phyloP scores from a whole-genome alignment of 202 grass and related monocot species.

The Miscanthus sacchariflorus region DNA sequence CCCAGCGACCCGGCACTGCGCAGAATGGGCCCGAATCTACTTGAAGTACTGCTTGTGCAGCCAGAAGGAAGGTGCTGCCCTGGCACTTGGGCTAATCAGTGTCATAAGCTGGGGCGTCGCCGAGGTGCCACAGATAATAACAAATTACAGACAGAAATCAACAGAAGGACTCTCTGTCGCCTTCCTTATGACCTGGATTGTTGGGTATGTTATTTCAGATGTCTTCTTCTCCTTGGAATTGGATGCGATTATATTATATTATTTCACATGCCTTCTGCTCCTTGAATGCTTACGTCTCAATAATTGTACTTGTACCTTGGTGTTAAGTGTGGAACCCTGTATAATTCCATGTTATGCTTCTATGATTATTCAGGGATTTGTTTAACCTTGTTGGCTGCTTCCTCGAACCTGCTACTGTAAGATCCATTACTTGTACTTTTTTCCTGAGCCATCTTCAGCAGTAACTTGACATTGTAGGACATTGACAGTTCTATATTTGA shows the following conservation, averaged over 20 bases:
- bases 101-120: conserved; percentile 87
- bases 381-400: conserved; percentile 93
- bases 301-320: background rate
- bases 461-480: conserved; percentile 8
- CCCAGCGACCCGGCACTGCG: conserved; percentile 49
- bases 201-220: conserved; percentile 67
- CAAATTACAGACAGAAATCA: conserved; percentile 84
- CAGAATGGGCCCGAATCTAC: conserved; percentile 74
- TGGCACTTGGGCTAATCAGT: conserved; percentile 74
- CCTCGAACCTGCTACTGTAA: conserved; percentile 95
- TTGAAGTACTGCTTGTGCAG: conserved; percentile 84
- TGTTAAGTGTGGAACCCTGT: background rate
- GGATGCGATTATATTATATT: background rate
- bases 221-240: background rate
- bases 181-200: conserved; percentile 92
- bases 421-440: conserved; percentile 33
- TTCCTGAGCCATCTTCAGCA: background rate
- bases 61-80: conserved; percentile 62
- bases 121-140: conserved; percentile 93
- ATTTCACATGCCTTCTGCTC: conserved; percentile 12
- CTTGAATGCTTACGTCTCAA: background rate
- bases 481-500: conserved; percentile 16
- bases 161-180: conserved; percentile 87
- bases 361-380: conserved; percentile 74
- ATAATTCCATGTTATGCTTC: conserved; percentile 40